Evolutionary conservation across 805 yeast species (phyloP).

Genomic region (Saturnispora saitoi): DNA sequence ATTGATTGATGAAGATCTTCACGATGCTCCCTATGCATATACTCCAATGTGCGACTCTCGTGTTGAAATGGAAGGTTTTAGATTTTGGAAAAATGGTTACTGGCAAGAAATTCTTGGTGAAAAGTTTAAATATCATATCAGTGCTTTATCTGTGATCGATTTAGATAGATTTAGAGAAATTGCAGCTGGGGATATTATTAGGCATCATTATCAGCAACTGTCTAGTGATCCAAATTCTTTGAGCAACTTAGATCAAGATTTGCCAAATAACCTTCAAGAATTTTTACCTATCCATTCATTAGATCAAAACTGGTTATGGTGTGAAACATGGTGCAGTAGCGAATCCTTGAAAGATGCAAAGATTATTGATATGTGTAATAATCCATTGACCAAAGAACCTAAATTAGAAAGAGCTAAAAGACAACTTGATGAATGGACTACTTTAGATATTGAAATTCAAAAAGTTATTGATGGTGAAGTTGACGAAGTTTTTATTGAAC

Average conservation of each 20-base stretch:
- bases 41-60: conserved; percentile 83
- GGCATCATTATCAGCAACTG: conserved; percentile 77
- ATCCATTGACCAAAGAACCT: conserved; percentile 74
- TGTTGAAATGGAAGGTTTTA: conserved; percentile 68
- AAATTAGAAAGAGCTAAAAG: conserved; percentile 69
- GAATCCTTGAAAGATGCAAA: conserved; percentile 53
- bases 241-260: conserved; percentile 82
- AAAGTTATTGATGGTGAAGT: neutral
- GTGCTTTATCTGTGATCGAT: conserved; percentile 81
- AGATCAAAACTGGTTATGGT: conserved; percentile 86
- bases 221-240: conserved; percentile 74
- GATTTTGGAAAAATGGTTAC: conserved; percentile 92
- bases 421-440: conserved; percentile 70
- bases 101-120: conserved; percentile 62
- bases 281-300: conserved; percentile 59
- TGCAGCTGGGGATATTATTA: conserved; percentile 69
- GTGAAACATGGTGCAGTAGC: conserved; percentile 86
- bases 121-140: conserved; percentile 63
- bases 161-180: conserved; percentile 53
- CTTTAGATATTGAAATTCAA: conserved; percentile 50
- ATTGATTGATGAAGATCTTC: conserved; percentile 55
- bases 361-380: conserved; percentile 77
- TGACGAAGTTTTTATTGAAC: neutral
- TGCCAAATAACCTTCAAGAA: conserved; percentile 80
- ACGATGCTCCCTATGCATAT: conserved; percentile 80